Base-by-base conservation (phyloP, 768 basidiomycete genomes). In the Russula brevipes region DNA sequence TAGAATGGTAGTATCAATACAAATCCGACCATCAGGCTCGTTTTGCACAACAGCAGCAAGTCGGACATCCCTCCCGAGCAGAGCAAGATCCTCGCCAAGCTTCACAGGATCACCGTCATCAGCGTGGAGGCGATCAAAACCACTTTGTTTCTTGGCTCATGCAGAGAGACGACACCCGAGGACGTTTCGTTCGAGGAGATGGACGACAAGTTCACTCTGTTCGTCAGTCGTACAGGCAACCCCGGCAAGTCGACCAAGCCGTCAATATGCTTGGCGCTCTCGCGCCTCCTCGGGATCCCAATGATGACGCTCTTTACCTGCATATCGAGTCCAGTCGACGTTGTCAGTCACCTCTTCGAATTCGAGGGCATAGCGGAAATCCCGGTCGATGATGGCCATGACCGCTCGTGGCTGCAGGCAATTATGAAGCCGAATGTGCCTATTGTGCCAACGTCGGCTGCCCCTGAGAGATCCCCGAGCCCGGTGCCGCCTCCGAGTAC, bases 371-470 rank as follows among this genome's bases (percentile, higher is more conserved):
- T 59, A 16, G 39, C 42, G 9, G 46, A 66, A 38, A 53, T 66
- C 41, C 61, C 61, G 10, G 65, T 49, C 3, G 56, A 54, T 5
- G 51, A 53, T 38, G 52, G 35, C 14, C 44, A 60, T 16, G 63
- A 64, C 54, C 54, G 59, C 38, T 35, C 57, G 3, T 66, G 65
- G 65, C 45, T 66, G n/a, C 61, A 59, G 19, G 45, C 65, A 5
- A 53, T 66, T 1, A 38, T 16, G 8, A 50, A 66, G 19, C 61
- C 65, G n/a, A 35, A 56, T 19, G 36, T 62, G 9, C 64, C 60
- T 7, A 42, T 65, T 12, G 41, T 65, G 10, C 64, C 64, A 1
- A 24, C 30, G 9, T 7, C 42, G 6, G 31, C 16, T 52, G 30
- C 42, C 49, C 49, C 58, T 14, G 63, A 55, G 53, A 49, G 11